phyloP scores from a whole-genome alignment of 2,329 filamentous ascomycete genomes.

The Nothomitra cinnamomea region DNA sequence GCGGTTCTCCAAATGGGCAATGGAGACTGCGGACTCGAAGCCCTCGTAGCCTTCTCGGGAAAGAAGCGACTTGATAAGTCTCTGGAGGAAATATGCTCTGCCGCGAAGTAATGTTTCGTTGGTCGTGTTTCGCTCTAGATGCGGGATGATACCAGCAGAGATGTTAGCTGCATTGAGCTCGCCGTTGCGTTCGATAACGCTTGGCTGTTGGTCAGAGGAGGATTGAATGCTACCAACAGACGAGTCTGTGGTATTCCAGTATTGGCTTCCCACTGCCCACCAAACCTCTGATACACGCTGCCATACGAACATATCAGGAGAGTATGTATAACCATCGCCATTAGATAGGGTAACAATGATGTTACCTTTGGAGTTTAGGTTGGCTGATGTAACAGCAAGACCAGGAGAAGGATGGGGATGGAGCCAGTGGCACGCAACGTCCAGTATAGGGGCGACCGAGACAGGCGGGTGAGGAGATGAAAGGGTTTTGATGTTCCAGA shows the following conservation, averaged over 20 bases:
- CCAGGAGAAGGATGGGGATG: slow-evolving; percentile 61
- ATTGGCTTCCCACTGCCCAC: slow-evolving; percentile 97
- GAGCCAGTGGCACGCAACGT: slow-evolving; percentile 53
- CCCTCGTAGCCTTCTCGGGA: slow-evolving; percentile 82
- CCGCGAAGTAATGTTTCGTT: slow-evolving; percentile 84
- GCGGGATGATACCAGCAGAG: slow-evolving; percentile 83
- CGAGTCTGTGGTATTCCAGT: slow-evolving; percentile 96
- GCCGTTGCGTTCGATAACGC: slow-evolving; percentile 19
- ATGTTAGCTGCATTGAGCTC: slow-evolving; percentile 34
- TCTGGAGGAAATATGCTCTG: slow-evolving; percentile 76
- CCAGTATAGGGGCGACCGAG: slow-evolving; percentile 74
- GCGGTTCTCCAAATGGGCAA: slow-evolving; percentile 88
- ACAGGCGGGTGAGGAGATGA: slow-evolving; percentile 77
- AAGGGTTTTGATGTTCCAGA: slow-evolving; percentile 81
- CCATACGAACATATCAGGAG: slow-evolving; percentile 73
- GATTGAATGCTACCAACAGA: slow-evolving; percentile 68
- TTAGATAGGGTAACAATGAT: slow-evolving; percentile 85
- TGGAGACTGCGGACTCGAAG: slow-evolving; percentile 79
- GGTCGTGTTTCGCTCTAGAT: slow-evolving; percentile 86
- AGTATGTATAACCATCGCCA: slow-evolving; percentile 87
- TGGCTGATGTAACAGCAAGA: slow-evolving; percentile 77
- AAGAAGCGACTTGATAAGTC: slow-evolving; percentile 76
- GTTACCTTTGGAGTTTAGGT: slow-evolving; percentile 73
- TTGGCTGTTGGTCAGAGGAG: slow-evolving; percentile 26
- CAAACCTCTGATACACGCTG: slow-evolving; percentile 90